A percentile compares a stretch with the other conserved stretches of the same genome.
These are phyloP conservation scores for Liriodendron chinense DNA, from an alignment of 164 flowering plant genomes.

Conservation along the genomic window DNA sequence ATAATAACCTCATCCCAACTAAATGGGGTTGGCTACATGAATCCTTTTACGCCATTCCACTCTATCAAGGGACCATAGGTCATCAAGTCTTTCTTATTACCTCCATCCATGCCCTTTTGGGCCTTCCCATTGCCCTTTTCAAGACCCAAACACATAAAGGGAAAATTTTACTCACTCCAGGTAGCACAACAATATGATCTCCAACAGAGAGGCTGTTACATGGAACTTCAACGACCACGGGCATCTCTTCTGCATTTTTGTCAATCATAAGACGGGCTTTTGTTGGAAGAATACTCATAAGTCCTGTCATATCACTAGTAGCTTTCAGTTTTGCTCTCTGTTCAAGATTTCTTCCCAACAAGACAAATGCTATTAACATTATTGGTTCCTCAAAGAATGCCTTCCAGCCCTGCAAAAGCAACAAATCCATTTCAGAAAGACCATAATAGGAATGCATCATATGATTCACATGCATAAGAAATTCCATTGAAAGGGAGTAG, in stretches of 20 bases:
- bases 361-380: conserved; percentile 94
- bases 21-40: no score
- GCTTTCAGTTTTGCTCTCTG: conserved; percentile 97
- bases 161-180: conserved; percentile 67
- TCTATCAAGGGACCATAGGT: no score
- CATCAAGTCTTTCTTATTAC: no score
- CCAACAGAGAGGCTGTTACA: conserved; percentile 74
- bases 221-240: conserved; percentile 80
- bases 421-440: conserved; percentile 7
- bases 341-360: conserved; percentile 95
- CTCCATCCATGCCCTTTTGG: no score
- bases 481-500: neutral
- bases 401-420: conserved; percentile 86
- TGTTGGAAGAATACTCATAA: conserved; percentile 78
- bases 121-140: neutral
- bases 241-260: conserved; percentile 32
- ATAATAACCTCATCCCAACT: no score
- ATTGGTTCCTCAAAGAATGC: conserved; percentile 97
- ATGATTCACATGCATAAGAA: neutral
- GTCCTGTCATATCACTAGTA: conserved; percentile 94
- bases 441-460: neutral
- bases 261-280: conserved; percentile 88
- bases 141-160: neutral
- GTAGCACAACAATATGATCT: conserved; percentile 77
- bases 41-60: no score